Percentiles rank a stretch among this genome's conserved stretches.
These are phyloP conservation scores for Sphaceloma murrayae DNA, from an alignment of 2,329 filamentous ascomycete species.

Conservation along the genomic window DNA sequence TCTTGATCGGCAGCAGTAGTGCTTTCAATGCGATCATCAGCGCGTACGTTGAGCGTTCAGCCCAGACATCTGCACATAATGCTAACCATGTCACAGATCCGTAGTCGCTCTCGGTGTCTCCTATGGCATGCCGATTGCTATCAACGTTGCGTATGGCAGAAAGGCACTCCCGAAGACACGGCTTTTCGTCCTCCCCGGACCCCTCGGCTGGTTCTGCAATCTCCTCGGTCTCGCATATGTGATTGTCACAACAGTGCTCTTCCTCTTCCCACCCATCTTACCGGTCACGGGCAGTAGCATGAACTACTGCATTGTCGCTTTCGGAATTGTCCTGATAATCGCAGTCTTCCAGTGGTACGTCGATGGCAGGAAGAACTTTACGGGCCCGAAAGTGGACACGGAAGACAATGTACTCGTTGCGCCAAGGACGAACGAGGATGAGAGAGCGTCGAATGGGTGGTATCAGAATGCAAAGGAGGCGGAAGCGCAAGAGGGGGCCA, in stretches of 20 bases:
- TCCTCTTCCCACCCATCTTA: conserved; percentile 60
- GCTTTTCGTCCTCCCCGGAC: conserved; percentile 46
- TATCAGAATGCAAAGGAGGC: not conserved
- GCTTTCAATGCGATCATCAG: conserved; percentile 32
- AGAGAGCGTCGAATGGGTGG: not conserved
- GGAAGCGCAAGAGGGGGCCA: not conserved
- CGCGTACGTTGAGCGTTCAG: conserved; percentile 19
- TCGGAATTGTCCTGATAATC: conserved; percentile 49
- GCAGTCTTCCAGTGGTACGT: conserved; percentile 51
- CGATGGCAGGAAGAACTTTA: conserved; percentile 53
- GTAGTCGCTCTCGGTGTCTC: conserved; percentile 63
- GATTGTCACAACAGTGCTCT: conserved; percentile 62
- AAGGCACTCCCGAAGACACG: conserved; percentile 50
- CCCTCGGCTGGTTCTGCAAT: conserved; percentile 53
- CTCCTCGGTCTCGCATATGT: conserved; percentile 54
- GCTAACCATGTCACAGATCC: conserved; percentile 43
- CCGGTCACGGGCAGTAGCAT: conserved; percentile 59
- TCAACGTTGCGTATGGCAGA: conserved; percentile 59
- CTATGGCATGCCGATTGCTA: conserved; percentile 63
- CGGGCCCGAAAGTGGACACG: conserved; percentile 36
- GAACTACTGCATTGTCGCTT: conserved; percentile 53
- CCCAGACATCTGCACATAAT: not conserved
- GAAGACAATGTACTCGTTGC: conserved; percentile 26
- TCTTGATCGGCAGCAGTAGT: conserved; percentile 30
- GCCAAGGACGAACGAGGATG: conserved; percentile 17